phyloP scores from a whole-genome alignment of 352 stramenopile genomes.

The Globisporangium yorkense region DNA sequence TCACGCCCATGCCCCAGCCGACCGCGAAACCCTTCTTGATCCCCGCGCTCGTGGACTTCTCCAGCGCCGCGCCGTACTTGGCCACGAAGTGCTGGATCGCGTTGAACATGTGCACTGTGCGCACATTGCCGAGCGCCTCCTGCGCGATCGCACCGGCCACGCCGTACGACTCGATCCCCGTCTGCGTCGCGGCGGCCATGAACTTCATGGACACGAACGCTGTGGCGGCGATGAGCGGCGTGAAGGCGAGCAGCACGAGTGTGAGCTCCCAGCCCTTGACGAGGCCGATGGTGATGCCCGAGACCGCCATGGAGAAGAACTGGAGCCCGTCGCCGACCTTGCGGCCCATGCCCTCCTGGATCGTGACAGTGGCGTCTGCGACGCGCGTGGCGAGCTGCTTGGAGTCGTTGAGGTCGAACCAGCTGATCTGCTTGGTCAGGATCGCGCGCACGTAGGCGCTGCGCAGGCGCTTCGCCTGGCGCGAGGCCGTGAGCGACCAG shows the following conservation, averaged over 20 bases:
- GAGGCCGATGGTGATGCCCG: slow-evolving; percentile 60
- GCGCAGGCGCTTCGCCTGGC: slow-evolving; percentile 40
- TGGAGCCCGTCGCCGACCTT: slow-evolving; percentile 57
- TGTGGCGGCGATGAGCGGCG: slow-evolving; percentile 52
- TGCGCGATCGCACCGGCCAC: slow-evolving; percentile 63
- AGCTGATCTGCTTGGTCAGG: slow-evolving; percentile 32
- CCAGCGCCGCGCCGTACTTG: slow-evolving; percentile 54
- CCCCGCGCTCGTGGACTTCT: slow-evolving; percentile 34
- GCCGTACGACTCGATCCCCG: slow-evolving; percentile 47
- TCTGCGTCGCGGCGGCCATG: slow-evolving; percentile 38
- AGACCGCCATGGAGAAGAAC: slow-evolving; percentile 62
- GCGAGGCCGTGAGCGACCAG: slow-evolving; percentile 54
- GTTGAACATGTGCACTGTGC: slow-evolving; percentile 80
- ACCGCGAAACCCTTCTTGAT: slow-evolving; percentile 49
- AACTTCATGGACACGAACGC: slow-evolving; percentile 51
- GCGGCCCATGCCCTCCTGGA: slow-evolving; percentile 61
- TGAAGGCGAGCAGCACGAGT: slow-evolving; percentile 66
- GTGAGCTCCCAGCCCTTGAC: slow-evolving; percentile 63
- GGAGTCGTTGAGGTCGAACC: slow-evolving; percentile 41
- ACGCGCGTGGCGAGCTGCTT: slow-evolving; percentile 23
- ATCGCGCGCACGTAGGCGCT: slow-evolving; percentile 28
- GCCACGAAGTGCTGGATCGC: slow-evolving; percentile 42
- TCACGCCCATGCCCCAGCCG: slow-evolving; percentile 49
- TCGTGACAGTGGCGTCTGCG: slow-evolving; percentile 31
- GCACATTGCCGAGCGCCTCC: slow-evolving; percentile 61